Base-by-base conservation (phyloP, 208 protist species). In the Acanthamoeba quina region DNA sequence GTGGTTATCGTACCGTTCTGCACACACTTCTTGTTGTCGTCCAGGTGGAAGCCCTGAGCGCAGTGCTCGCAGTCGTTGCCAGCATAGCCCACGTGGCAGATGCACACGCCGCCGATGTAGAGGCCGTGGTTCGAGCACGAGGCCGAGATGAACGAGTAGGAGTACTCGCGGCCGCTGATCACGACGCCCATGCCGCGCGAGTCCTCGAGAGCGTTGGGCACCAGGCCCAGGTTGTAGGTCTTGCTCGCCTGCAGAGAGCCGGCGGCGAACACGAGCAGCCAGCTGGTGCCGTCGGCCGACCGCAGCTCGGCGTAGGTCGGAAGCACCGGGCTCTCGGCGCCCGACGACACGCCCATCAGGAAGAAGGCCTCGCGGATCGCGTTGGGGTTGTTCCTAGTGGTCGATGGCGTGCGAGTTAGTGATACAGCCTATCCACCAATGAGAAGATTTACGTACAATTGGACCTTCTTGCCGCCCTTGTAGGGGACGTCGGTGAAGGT, bases 11-110 rank as follows among this genome's bases (percentile, higher is more conserved):
- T 24, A 44, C 68, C 44, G 56, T 90, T 52, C 17, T 19, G 13
- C 54, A 70, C 83, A 54, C 83, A 90, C 17, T 47, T 34, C 37
- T 41, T 41, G 26, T 21, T 19, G 31, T 26, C 41, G 17, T 90
- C 26, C 26, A 24, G 26, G 37, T 29, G 3, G 62, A 34, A 90
- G 83, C 83, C 83, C 9, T 34, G 13, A 5, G 83, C 83, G 44
- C 83, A 90, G 34, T 90, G n/a, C 83, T 90, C 83, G 83, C 83
- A 90, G 13, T 62, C 83, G 31, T n/a, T 17, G 34, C 83, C 83
- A 13, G 83, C 83, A 44, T 90, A 90, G 37, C 62, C 83, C 21
- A 31, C 24, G 37, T 47, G 64, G 54, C 54, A 90, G 26, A 21
- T 0, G 62, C 83, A 62, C 15, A 70, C 17, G 34, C 83, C 83